These are phyloP conservation scores for Neurospora intermedia DNA, from an alignment of 495 filamentous ascomycete species.

Conservation along the genomic window DNA sequence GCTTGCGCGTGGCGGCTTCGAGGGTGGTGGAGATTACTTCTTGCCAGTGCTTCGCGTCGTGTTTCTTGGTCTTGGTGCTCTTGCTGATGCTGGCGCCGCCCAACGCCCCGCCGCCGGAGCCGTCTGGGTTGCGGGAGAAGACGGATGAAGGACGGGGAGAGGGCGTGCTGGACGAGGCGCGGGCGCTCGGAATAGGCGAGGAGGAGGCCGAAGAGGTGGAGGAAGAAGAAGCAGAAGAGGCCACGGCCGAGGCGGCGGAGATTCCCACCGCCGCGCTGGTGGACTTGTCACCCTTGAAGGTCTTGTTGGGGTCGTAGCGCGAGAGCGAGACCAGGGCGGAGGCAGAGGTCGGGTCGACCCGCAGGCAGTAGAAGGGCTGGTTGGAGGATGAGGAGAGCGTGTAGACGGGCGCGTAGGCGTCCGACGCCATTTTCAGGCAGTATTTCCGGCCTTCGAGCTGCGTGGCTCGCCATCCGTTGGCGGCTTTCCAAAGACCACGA, in stretches of 20 bases:
- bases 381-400: constrained; percentile 36
- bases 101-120: constrained; percentile 4
- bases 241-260: not conserved
- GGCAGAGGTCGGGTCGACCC: constrained; percentile 43
- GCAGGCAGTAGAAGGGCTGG: constrained; percentile 43
- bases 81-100: constrained; percentile 7
- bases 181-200: constrained; percentile 21
- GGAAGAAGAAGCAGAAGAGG: constrained; percentile 3
- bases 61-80: constrained; percentile 8
- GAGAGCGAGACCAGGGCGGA: constrained; percentile 42
- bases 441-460: constrained; percentile 38
- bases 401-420: constrained; percentile 41
- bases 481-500: constrained; percentile 43
- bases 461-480: constrained; percentile 44
- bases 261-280: not conserved
- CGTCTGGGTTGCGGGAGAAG: not conserved
- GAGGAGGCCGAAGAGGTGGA: constrained; percentile 9
- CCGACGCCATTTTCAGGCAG: constrained; percentile 37
- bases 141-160: constrained; percentile 1
- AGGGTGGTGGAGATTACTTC: constrained; percentile 51
- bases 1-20: constrained; percentile 44
- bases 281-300: constrained; percentile 25
- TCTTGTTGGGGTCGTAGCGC: constrained; percentile 43
- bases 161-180: constrained; percentile 12
- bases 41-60: constrained; percentile 33